Evolutionary conservation across 1,139 yeast genomes (phyloP), one percentile per base, ranked within the genome.

Genomic region (Hemisphaericaspora subhashii): DNA sequence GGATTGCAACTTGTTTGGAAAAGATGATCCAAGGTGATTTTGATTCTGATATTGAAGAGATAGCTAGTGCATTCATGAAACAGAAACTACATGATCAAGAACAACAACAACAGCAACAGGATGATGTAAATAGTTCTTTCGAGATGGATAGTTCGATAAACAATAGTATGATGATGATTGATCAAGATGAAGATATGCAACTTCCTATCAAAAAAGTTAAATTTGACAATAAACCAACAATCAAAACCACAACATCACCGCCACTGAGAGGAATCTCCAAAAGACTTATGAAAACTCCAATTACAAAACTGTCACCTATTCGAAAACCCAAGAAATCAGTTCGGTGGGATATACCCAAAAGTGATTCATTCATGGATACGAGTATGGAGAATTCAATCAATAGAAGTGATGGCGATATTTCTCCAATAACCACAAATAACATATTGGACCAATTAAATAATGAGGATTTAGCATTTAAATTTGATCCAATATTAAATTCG

Each of bases 21-120:
- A 49, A 45, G 34, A 50, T 68, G 41, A 57, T 62, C 5, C 63
- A 62, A 48, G 72, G 74, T 5, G 72, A 68, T 35, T 68, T 58
- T 46, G 75, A 69, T 44, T 37, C 60, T 9, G 57, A 59, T 0
- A 46, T 69, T 13, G 74, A 69, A 39, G 52, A 50, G 13, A 45
- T 51, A 25, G 56, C 71, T 0, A 50, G 68, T 7, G 43, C 36
- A 8, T 68, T 65, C 46, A 57, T 67, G 55, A 62, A 60, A 44
- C 46, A 45, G n/a, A 57, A 57, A 39, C 37, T 22, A 27, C 25
- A 11, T 10, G 31, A 27, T 14, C 32, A 11, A n/a, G 31, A 27
- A 22, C 32, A 12, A 10, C 20, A 35, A 12, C 22, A 20, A n/a
- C n/a, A n/a, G n/a, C n/a, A n/a, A n/a, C n/a, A n/a, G n/a, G n/a